Conservation (phyloP, 352 stramenopile species). For the Pythium vanterpoolii region DNA sequence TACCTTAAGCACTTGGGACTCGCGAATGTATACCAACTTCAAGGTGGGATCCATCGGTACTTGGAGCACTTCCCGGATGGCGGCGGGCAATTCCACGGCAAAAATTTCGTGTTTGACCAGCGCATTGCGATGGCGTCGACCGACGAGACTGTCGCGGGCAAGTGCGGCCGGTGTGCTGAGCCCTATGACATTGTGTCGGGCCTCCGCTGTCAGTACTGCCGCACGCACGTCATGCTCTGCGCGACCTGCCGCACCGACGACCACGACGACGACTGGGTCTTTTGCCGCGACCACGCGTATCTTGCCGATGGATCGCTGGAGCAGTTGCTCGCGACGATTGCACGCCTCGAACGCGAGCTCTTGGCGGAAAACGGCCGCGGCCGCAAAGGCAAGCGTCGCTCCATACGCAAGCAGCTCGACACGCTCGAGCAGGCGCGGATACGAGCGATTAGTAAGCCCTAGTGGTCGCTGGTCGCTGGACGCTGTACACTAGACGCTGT, state of each 20-base stretch:
- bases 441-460: slow-evolving; percentile 24
- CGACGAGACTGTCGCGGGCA: slow-evolving; percentile 51
- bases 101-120: slow-evolving; percentile 88
- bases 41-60: slow-evolving; percentile 84
- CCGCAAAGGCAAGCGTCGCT: slow-evolving; percentile 69
- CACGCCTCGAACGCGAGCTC: slow-evolving; percentile 34
- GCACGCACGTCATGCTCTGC: slow-evolving; percentile 77
- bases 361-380: slow-evolving; percentile 33
- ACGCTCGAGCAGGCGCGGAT: slow-evolving; percentile 59
- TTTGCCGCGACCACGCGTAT: slow-evolving; percentile 56
- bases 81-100: slow-evolving; percentile 70
- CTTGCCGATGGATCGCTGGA: slow-evolving; percentile 41
- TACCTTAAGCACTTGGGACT: slow-evolving; percentile 72
- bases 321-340: slow-evolving; percentile 31
- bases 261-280: slow-evolving; percentile 32
- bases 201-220: slow-evolving; percentile 69
- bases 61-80: slow-evolving; percentile 73
- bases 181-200: slow-evolving; percentile 68
- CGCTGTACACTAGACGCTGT: too few species aligned
- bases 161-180: slow-evolving; percentile 52
- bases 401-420: slow-evolving; percentile 79
- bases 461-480: too few species aligned
- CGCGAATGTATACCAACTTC: slow-evolving; percentile 68
- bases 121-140: slow-evolving; percentile 63
- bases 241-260: slow-evolving; percentile 36